Conservation (phyloP, 345 rosid species). For the Camelina neglecta region DNA sequence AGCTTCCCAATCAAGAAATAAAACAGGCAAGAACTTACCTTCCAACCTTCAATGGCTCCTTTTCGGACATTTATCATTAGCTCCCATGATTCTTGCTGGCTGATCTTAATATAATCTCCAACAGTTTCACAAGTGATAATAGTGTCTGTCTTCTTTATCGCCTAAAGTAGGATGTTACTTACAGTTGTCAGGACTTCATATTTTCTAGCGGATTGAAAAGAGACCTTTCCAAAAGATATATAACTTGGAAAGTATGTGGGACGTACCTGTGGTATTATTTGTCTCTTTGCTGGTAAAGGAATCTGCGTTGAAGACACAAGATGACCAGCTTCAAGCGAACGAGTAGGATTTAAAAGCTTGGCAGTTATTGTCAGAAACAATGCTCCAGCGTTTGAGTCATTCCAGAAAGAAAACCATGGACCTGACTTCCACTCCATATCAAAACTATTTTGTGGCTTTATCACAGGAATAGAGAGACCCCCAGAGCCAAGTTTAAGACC, state of each 20-base stretch:
- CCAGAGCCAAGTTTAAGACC: constrained; percentile 78
- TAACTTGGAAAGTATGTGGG: constrained; percentile 25
- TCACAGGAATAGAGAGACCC: constrained; percentile 60
- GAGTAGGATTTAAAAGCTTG: constrained; percentile 61
- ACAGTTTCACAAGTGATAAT: constrained; percentile 52
- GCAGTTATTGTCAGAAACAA: constrained; percentile 64
- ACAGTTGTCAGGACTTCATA: constrained; percentile 24
- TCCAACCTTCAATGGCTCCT: constrained; percentile 84
- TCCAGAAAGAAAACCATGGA: constrained; percentile 83
- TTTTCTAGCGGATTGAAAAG: background rate
- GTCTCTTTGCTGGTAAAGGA: constrained; percentile 65
- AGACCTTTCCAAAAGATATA: constrained; percentile 19
- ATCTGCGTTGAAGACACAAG: constrained; percentile 78
- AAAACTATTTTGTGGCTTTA: constrained; percentile 71
- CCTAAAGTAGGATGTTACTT: constrained; percentile 52
- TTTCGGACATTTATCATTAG: constrained; percentile 58
- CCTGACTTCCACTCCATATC: constrained; percentile 72
- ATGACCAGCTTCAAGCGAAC: constrained; percentile 89
- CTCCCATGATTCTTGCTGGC: constrained; percentile 69
- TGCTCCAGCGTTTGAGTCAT: constrained; percentile 70
- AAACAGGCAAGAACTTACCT: constrained; percentile 53
- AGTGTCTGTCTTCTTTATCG: constrained; percentile 52
- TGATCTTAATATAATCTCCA: constrained; percentile 62
- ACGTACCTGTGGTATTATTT: constrained; percentile 66
- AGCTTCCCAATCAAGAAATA: constrained; percentile 19